Base-by-base conservation (phyloP, 2,329 filamentous ascomycete genomes). In the Rhinocladiella mackenziei region DNA sequence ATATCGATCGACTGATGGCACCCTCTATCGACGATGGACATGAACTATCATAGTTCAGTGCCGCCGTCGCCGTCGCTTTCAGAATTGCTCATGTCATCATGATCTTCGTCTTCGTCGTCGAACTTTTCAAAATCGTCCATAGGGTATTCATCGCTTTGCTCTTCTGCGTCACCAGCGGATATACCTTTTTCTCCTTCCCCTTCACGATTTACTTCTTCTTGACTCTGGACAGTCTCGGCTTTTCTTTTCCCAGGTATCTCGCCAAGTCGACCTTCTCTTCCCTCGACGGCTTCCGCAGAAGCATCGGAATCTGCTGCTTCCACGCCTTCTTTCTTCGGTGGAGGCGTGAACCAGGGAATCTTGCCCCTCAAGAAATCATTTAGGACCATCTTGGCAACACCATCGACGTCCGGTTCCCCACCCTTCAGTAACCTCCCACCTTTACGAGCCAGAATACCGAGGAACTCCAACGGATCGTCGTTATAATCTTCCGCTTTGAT, bases 321-420 rank as follows among this genome's bases (percentile, higher is more conserved):
- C 7, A 20, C 44, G 22, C 45, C 51, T n/a, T 48, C 51, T 28
- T 41, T 52, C 10, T 74, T 68, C 2, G 89, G 88, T 7, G 89
- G 83, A 6, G 88, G 81, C 0, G 86, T 92, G 61, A 89, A 98
- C 92, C 94, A 98, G 1, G 92, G 92, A 18, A 97, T 86, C 68
- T 91, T 96, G 44, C 92, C 92, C 53, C 92, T 74, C 60, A 97
- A 79, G 63, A 97, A 98, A 62, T 98, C 92, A 59, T 95, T 97
- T 48, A 98, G 71, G 1, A 98, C 85, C 81, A 95, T 95, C 67
- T 95, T 95, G 1, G 92, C 92, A 35, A 95, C 89, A 58, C 89
- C 89, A 58, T 97, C 91, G 43, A 96, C 70, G 64, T 98, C 92
- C 3, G 91, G 85, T 64, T 97, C 92, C n/a, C 91, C 92, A 45